Percentiles rank a stretch among this genome's conserved stretches.
phyloP scores from a whole-genome alignment of 2,329 filamentous ascomycete genomes.

The Exophiala viscosa region DNA sequence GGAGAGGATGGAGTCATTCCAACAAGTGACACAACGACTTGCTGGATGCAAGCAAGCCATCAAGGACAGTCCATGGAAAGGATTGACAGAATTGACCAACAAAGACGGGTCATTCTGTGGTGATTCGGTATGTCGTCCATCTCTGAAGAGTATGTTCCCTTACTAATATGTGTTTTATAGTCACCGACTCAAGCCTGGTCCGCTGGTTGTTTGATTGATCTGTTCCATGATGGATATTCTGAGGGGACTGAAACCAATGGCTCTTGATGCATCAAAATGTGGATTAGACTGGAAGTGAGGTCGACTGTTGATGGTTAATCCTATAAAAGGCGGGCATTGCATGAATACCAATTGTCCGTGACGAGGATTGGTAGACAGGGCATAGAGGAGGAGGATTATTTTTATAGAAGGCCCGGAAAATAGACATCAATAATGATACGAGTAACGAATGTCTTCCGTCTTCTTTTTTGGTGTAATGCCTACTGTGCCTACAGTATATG shows the following conservation, averaged over 20 bases:
- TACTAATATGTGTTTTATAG: constrained; percentile 41
- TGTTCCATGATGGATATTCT: constrained; percentile 78
- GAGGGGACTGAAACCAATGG: constrained; percentile 14
- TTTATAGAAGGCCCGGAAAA: too few species aligned
- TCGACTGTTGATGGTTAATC: too few species aligned
- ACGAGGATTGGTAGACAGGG: too few species aligned
- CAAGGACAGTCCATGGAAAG: constrained; percentile 76
- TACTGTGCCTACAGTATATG: too few species aligned
- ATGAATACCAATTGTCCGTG: too few species aligned
- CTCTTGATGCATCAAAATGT: background rate
- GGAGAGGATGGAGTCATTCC: constrained; percentile 80
- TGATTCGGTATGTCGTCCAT: constrained; percentile 69
- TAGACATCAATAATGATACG: background rate
- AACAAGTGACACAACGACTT: constrained; percentile 84
- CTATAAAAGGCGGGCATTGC: too few species aligned
- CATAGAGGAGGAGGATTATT: too few species aligned
- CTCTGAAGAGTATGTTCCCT: background rate
- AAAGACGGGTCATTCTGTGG: constrained; percentile 77
- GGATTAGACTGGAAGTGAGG: background rate
- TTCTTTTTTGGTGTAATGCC: background rate
- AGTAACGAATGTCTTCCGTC: background rate
- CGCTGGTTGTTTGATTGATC: constrained; percentile 85
- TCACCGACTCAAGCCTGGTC: constrained; percentile 97
- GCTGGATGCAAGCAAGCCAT: constrained; percentile 83
- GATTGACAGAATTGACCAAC: constrained; percentile 88